Evolutionary conservation across 1,284 basidiomycete genomes (phyloP), one percentile per base, ranked within the genome.

Genomic region (Ceratorhiza oryzae-sativae): DNA sequence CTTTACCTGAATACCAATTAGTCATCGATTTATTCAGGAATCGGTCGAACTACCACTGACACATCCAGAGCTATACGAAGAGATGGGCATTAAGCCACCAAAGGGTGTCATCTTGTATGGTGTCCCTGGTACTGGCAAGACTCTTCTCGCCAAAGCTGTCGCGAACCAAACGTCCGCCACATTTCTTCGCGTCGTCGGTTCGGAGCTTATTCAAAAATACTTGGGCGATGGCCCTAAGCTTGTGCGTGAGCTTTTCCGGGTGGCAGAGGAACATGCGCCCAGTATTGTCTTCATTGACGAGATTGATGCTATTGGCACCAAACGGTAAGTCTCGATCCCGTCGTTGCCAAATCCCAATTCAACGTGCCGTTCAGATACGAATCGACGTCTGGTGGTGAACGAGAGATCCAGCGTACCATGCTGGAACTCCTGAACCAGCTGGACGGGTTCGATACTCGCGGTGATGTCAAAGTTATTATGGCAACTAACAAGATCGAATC

Each of bases 201-300:
- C 95, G 6, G 97, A 99, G 80, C 88, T 99, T 61, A 98, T 99
- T 76, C 97, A 99, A 83, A 99, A 99, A 80, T 99, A 98, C 80
- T 91, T 99, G 55, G 97, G 97, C 78, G 97, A 99, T 77, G 97
- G 97, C n/a, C 96, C 97, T 55, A 99, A 98, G 82, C 89, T 99
- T 59, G 97, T 99, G 18, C 90, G 97, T 73, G 97, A 99, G 78
- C 84, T 98, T 48, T 99, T 99, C 87, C 88, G 95, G 73, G 92
- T 98, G 4, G 97, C 97, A 9, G 96, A 98, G 81, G 96, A 98
- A 79, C 93, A 98, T 78, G 94, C 96, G 12, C 97, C 97, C 3
- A 97, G 95, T 85, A 99, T 99, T 75, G 94, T 99, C 45, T 99
- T 99, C 81, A 99, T 99, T 80, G 97, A 99, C 80, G 97, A 99